These are phyloP conservation scores for Gnetum montanum DNA, from an alignment of 75 land plant species.

Conservation along the genomic window DNA sequence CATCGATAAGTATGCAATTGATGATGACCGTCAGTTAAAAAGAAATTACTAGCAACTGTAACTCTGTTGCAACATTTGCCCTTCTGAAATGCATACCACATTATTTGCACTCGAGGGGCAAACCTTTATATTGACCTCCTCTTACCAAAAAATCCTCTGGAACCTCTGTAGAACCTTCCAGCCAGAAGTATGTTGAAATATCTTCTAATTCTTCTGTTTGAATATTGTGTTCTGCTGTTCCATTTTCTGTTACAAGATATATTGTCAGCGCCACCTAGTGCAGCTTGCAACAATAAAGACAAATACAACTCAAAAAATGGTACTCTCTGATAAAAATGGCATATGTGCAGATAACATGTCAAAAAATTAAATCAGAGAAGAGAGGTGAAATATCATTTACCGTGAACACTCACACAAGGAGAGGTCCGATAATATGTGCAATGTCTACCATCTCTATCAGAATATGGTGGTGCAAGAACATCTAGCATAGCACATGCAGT, in stretches of 20 bases:
- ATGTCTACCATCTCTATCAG: constrained; percentile 36
- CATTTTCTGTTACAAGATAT: background rate
- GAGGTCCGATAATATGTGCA: constrained; percentile 47
- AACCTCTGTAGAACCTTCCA: constrained; percentile 13
- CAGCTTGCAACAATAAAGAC: background rate
- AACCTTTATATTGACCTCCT: constrained; percentile 13
- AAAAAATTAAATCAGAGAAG: background rate
- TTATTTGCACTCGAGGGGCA: no score
- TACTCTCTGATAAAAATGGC: background rate
- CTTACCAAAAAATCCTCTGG: constrained; percentile 18
- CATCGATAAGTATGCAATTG: no score
- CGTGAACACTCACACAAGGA: constrained; percentile 16
- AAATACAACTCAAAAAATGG: background rate
- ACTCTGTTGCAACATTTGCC: no score
- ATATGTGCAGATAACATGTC: background rate
- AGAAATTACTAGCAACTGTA: no score
- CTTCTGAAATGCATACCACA: no score
- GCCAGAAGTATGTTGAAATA: constrained; percentile 7
- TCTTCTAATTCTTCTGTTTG: no score
- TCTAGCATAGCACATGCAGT: constrained; percentile 72
- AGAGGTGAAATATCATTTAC: constrained; percentile 34
- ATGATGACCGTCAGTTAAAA: no score
- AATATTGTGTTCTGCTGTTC: no score
- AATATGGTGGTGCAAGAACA: constrained; percentile 73
- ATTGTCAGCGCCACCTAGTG: background rate